phyloP scores from a whole-genome alignment of 208 protist genomes.

The Spironucleus salmonicida region DNA sequence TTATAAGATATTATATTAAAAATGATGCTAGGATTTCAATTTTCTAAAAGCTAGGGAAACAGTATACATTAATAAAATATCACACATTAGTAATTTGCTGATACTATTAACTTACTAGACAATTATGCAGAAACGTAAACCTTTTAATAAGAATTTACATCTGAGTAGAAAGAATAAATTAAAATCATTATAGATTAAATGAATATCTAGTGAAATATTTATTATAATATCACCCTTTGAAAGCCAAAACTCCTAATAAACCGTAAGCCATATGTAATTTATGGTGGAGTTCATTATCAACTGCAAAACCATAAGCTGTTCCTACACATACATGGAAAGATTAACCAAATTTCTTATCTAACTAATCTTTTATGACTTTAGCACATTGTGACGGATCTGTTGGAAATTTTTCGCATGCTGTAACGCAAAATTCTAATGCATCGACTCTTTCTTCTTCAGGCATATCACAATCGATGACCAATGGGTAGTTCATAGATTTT shows the following conservation, averaged over 20 bases:
- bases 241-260: slow-evolving; percentile 3
- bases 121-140: too few relatives aligned
- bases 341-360: slow-evolving; percentile 21
- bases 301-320: neutral
- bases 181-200: too few relatives aligned
- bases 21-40: too few relatives aligned
- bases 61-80: too few relatives aligned
- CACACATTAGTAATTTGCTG: too few relatives aligned
- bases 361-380: neutral
- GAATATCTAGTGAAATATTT: neutral
- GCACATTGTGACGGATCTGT: slow-evolving; percentile 6
- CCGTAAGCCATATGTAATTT: slow-evolving; percentile 23
- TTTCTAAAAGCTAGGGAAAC: too few relatives aligned
- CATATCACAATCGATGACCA: slow-evolving; percentile 23
- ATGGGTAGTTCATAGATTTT: slow-evolving; percentile 10
- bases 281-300: slow-evolving; percentile 8
- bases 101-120: too few relatives aligned
- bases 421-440: slow-evolving; percentile 11
- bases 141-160: too few relatives aligned
- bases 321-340: slow-evolving; percentile 18
- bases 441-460: slow-evolving; percentile 11
- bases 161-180: too few relatives aligned
- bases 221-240: neutral
- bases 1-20: too few relatives aligned
- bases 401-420: slow-evolving; percentile 20